Evolutionary conservation across 2,329 filamentous ascomycete species (phyloP).

Genomic region (Cyanodermella asteris): DNA sequence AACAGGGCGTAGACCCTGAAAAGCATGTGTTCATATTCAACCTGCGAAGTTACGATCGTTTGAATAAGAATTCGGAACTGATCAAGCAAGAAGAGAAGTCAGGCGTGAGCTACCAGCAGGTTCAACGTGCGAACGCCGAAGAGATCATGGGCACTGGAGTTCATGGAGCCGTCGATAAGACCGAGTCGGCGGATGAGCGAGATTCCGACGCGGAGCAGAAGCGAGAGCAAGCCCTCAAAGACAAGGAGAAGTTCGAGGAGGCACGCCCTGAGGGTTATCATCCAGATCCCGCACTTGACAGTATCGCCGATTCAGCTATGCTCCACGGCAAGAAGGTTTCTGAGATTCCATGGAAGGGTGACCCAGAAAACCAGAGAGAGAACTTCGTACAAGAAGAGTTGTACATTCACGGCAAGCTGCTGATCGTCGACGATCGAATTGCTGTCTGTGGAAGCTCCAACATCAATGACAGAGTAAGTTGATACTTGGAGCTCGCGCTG

Average conservation of each 20-base stretch:
- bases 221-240: conserved; percentile 22
- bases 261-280: conserved; percentile 18
- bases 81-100: conserved; percentile 57
- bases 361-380: conserved; percentile 52
- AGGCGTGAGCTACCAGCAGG: conserved; percentile 63
- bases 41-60: conserved; percentile 71
- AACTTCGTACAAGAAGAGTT: conserved; percentile 92
- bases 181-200: conserved; percentile 9
- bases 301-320: conserved; percentile 65
- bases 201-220: conserved; percentile 18
- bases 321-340: conserved; percentile 38
- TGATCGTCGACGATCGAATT: conserved; percentile 58
- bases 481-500: conserved; percentile 12
- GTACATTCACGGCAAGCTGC: conserved; percentile 79
- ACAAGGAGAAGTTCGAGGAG: conserved; percentile 23
- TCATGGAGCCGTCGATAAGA: conserved; percentile 12
- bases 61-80: conserved; percentile 60
- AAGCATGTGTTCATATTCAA: conserved; percentile 89
- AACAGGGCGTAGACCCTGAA: conserved; percentile 31
- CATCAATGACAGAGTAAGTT: conserved; percentile 36
- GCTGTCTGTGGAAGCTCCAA: conserved; percentile 64
- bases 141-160: conserved; percentile 63
- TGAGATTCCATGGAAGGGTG: conserved; percentile 57
- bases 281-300: conserved; percentile 28
- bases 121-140: conserved; percentile 72